phyloP scores from a whole-genome alignment of 2,329 filamentous ascomycete species.

The Sporothrix luriei region DNA sequence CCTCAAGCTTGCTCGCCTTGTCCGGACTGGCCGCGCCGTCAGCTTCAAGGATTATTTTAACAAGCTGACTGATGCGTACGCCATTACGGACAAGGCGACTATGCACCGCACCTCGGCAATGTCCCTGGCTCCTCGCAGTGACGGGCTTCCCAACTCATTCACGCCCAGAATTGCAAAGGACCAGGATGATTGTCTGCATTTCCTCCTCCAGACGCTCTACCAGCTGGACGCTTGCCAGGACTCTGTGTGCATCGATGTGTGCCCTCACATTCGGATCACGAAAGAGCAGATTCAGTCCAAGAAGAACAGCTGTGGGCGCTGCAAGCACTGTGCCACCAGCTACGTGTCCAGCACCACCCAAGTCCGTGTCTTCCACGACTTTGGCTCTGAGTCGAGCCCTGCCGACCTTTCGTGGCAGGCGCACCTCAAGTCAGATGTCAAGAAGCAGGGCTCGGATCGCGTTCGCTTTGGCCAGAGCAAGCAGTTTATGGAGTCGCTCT shows the following conservation, averaged over 20 bases:
- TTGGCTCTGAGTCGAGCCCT: constrained; percentile 15
- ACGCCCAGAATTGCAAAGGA: constrained; percentile 13
- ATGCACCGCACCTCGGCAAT: constrained; percentile 6
- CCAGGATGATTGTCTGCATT: constrained; percentile 7
- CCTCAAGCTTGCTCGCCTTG: constrained; percentile 17
- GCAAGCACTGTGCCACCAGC: constrained; percentile 15
- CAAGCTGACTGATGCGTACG: constrained; percentile 9
- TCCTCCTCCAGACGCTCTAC: constrained; percentile 14
- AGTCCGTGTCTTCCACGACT: constrained; percentile 11
- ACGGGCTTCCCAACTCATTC: constrained; percentile 14
- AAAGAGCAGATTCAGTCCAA: constrained; percentile 12
- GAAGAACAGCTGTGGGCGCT: constrained; percentile 9
- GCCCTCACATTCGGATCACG: constrained; percentile 9
- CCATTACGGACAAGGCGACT: constrained; percentile 2
- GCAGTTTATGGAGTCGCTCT: constrained; percentile 8
- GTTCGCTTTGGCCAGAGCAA: constrained; percentile 14
- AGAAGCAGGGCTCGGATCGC: background rate
- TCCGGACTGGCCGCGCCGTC: background rate
- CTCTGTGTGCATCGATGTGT: background rate
- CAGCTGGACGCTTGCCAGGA: background rate
- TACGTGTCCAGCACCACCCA: background rate
- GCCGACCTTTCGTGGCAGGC: constrained; percentile 10
- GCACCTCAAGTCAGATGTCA: constrained; percentile 5
- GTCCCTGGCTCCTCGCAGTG: background rate
- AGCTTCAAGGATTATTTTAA: background rate